Conservation (phyloP, 495 filamentous ascomycete species). For the Tuber aestivum region DNA sequence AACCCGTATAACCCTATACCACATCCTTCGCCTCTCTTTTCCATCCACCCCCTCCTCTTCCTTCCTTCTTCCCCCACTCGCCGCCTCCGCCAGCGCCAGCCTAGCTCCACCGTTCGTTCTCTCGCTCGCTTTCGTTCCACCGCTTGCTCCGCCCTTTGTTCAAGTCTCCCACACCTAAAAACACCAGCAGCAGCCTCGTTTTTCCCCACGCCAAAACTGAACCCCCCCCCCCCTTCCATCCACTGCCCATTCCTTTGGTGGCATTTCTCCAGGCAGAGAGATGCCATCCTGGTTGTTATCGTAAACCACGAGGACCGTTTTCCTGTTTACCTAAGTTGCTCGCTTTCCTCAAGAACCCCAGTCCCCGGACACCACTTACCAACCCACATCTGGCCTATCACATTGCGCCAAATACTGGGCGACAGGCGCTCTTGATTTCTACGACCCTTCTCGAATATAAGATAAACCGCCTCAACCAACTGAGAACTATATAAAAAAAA, state of each 20-base stretch:
- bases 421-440: background rate
- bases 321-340: slow-evolving; percentile 17
- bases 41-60: slow-evolving; percentile 10
- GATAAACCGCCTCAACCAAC: background rate
- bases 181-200: slow-evolving; percentile 15
- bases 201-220: no score
- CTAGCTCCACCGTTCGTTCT: slow-evolving; percentile 23
- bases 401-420: background rate
- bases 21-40: background rate
- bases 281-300: slow-evolving; percentile 28
- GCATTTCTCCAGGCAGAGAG: slow-evolving; percentile 28
- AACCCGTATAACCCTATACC: slow-evolving; percentile 3
- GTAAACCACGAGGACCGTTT: slow-evolving; percentile 11
- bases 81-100: slow-evolving; percentile 17
- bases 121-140: slow-evolving; percentile 26
- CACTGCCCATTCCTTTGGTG: slow-evolving; percentile 27
- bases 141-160: slow-evolving; percentile 15
- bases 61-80: slow-evolving; percentile 11
- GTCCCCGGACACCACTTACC: slow-evolving; percentile 26
- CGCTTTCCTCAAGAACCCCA: slow-evolving; percentile 29
- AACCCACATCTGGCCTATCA: slow-evolving; percentile 14
- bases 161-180: slow-evolving; percentile 10
- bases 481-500: background rate
- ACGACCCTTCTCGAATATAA: background rate
- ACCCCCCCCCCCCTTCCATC: slow-evolving; percentile 26